Percentiles rank a stretch among this genome's conserved stretches.
Evolutionary conservation across 805 yeast genomes (phyloP).

Genomic region (Cyberlindnera veronae): DNA sequence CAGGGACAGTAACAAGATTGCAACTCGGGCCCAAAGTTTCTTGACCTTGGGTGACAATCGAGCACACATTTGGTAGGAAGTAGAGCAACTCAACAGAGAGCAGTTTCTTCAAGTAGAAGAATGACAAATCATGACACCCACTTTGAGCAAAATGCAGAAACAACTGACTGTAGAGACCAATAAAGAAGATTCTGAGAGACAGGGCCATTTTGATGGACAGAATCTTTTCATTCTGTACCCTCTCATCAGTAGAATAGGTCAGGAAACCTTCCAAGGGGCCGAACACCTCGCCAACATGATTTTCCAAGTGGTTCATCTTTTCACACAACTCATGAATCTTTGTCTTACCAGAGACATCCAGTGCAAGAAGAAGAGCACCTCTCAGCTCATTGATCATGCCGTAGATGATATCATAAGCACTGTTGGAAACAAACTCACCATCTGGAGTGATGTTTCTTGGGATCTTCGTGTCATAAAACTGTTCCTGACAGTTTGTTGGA

Average conservation of each 20-base stretch:
- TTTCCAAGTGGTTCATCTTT: conserved; percentile 5
- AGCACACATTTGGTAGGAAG: conserved; percentile 7
- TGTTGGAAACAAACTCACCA: not conserved
- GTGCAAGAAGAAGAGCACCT: not conserved
- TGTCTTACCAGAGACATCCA: conserved; percentile 4
- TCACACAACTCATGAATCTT: conserved; percentile 3
- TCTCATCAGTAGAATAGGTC: not conserved
- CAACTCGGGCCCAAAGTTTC: conserved; percentile 1
- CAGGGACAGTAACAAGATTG: conserved; percentile 6
- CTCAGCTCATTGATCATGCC: conserved; percentile 1
- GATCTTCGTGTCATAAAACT: conserved; percentile 7
- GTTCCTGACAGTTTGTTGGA: conserved; percentile 6
- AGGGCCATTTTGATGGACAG: not conserved
- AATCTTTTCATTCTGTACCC: not conserved
- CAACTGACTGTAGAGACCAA: conserved; percentile 3
- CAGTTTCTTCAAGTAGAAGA: conserved; percentile 8
- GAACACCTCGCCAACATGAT: not conserved
- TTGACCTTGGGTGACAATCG: conserved; percentile 3
- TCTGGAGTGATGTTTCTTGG: conserved; percentile 1
- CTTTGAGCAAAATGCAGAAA: conserved; percentile 5
- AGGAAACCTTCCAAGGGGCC: not conserved
- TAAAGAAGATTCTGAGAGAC: conserved; percentile 4
- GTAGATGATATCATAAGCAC: not conserved
- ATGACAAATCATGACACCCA: conserved; percentile 2
- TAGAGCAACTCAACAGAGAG: conserved; percentile 3